Percentiles rank a stretch among this genome's conserved stretches.
These are phyloP conservation scores for Backusella australiensis DNA, from an alignment of 192 early-diverging fungal species.

Conservation along the genomic window DNA sequence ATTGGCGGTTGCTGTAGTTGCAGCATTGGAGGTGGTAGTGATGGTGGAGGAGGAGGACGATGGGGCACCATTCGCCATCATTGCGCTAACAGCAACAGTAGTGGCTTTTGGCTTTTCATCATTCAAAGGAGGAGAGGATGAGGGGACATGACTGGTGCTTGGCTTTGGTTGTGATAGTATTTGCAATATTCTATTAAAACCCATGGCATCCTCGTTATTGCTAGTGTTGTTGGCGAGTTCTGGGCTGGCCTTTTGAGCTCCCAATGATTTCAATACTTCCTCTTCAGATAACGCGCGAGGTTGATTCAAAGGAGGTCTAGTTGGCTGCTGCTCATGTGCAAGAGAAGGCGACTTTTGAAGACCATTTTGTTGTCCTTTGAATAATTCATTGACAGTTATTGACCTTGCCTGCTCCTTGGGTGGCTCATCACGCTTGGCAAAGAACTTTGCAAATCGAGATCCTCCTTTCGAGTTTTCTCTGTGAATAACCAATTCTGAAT, in stretches of 20 bases:
- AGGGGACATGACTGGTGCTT: background rate
- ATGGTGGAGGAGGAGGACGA: background rate
- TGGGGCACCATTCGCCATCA: background rate
- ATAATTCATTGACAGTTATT: slow-evolving; percentile 46
- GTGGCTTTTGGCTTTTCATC: background rate
- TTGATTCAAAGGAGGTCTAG: background rate
- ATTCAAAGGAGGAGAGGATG: background rate
- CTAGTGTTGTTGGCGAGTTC: background rate
- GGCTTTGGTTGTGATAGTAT: slow-evolving; percentile 51
- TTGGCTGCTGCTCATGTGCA: background rate
- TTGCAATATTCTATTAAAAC: slow-evolving; percentile 52
- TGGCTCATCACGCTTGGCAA: slow-evolving; percentile 45
- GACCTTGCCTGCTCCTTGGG: slow-evolving; percentile 13
- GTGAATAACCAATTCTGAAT: slow-evolving; percentile 29
- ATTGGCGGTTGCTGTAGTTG: background rate
- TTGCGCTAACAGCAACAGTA: background rate
- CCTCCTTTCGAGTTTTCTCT: slow-evolving; percentile 44
- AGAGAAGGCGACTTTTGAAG: background rate
- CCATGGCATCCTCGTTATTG: slow-evolving; percentile 44
- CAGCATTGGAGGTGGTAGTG: background rate
- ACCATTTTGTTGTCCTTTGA: slow-evolving; percentile 37
- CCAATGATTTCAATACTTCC: slow-evolving; percentile 50
- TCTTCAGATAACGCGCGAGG: slow-evolving; percentile 46
- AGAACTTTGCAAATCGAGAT: slow-evolving; percentile 60
- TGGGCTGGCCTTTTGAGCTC: slow-evolving; percentile 20